A percentile compares a stretch with the other conserved stretches of the same genome.
These are phyloP conservation scores for Isabelozyma heimii DNA, from an alignment of 805 yeast species.

Conservation along the genomic window DNA sequence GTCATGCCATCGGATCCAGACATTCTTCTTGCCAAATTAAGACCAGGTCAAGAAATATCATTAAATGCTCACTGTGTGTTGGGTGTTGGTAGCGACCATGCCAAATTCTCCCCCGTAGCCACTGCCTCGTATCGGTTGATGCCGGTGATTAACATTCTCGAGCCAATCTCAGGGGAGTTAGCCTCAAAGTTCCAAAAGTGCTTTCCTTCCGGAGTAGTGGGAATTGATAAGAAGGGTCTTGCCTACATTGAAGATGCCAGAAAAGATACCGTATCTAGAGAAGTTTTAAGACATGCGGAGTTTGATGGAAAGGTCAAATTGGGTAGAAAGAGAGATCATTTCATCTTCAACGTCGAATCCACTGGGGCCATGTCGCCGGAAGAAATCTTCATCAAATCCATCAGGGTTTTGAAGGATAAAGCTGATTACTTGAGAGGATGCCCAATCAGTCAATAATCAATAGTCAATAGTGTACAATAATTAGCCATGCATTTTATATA, in stretches of 20 bases:
- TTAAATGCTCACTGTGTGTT: conserved; percentile 85
- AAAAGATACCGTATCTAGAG: conserved; percentile 95
- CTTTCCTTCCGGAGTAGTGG: conserved; percentile 92
- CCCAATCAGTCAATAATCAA: conserved; percentile 60
- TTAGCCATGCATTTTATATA: background rate
- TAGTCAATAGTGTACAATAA: background rate
- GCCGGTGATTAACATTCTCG: conserved; percentile 77
- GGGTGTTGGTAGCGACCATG: conserved; percentile 94
- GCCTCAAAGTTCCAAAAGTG: conserved; percentile 83
- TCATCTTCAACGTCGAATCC: conserved; percentile 90
- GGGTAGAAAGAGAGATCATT: conserved; percentile 90
- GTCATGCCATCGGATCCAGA: conserved; percentile 84
- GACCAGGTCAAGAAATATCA: conserved; percentile 96
- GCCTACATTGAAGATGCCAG: conserved; percentile 88
- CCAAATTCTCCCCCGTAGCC: conserved; percentile 95
- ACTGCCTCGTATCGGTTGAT: conserved; percentile 93
- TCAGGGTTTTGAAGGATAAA: conserved; percentile 81
- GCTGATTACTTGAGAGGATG: conserved; percentile 76
- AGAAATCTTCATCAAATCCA: conserved; percentile 89
- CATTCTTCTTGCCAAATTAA: conserved; percentile 82
- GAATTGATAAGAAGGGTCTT: conserved; percentile 57
- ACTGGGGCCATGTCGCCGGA: conserved; percentile 97
- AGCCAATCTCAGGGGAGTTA: conserved; percentile 71
- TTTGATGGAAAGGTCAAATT: conserved; percentile 85
- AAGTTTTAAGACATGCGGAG: conserved; percentile 90